phyloP scores from a whole-genome alignment of 1,284 basidiomycete species.

The Fistulinella staudtii region DNA sequence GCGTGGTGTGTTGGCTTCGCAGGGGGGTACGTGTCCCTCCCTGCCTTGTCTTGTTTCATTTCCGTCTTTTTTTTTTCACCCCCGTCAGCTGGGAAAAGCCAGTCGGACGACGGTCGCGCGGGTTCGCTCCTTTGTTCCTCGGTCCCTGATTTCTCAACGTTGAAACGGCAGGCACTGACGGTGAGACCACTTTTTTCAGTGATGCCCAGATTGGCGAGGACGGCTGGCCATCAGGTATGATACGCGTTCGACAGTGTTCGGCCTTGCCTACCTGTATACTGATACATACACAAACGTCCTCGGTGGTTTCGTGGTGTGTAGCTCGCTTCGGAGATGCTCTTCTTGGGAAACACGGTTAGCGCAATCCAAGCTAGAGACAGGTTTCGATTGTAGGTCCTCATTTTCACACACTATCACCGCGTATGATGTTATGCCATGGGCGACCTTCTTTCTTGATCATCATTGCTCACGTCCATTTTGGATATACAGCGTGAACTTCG shows the following conservation, averaged over 20 bases:
- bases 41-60: too few species aligned
- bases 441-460: slow-evolving; percentile 14
- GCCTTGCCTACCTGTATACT: slow-evolving; percentile 30
- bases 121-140: not conserved
- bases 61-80: not conserved
- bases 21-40: slow-evolving; percentile 55
- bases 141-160: slow-evolving; percentile 8
- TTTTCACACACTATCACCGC: slow-evolving; percentile 17
- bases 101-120: not conserved
- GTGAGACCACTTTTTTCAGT: slow-evolving; percentile 32
- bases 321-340: slow-evolving; percentile 75
- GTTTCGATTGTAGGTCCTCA: slow-evolving; percentile 66
- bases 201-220: slow-evolving; percentile 60
- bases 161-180: slow-evolving; percentile 14
- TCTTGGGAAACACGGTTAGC: slow-evolving; percentile 64
- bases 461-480: slow-evolving; percentile 11
- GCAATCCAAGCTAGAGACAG: slow-evolving; percentile 65
- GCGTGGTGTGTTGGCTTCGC: slow-evolving; percentile 71
- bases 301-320: slow-evolving; percentile 31
- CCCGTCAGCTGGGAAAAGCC: not conserved
- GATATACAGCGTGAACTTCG: slow-evolving; percentile 56
- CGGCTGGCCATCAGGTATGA: slow-evolving; percentile 65
- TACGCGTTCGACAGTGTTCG: slow-evolving; percentile 1
- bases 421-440: slow-evolving; percentile 5
- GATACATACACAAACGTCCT: slow-evolving; percentile 11